Conservation (phyloP, 2,329 filamentous ascomycete genomes). For the Elsinoe batatas region DNA sequence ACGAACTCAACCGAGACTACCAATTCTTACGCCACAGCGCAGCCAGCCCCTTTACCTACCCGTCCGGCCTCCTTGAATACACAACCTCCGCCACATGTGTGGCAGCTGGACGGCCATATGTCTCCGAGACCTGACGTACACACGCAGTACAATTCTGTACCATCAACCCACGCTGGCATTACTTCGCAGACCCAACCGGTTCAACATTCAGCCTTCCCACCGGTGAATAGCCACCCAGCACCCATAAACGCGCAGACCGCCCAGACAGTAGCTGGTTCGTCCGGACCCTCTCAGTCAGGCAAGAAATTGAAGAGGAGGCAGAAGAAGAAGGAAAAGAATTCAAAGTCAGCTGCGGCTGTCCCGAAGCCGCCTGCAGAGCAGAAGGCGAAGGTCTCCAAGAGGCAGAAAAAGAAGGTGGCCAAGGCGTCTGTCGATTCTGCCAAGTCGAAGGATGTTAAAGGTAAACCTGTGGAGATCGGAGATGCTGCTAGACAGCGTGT, state of each 20-base stretch:
- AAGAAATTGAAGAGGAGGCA: slow-evolving; percentile 7
- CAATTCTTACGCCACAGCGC: neutral
- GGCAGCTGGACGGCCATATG: no score
- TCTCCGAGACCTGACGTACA: no score
- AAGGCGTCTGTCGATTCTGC: no score
- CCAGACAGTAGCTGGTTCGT: neutral
- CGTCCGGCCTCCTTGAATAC: neutral
- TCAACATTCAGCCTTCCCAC: neutral
- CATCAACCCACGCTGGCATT: neutral
- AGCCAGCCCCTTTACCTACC: neutral
- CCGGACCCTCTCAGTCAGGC: neutral
- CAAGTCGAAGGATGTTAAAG: no score
- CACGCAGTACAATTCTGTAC: neutral
- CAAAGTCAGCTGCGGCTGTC: neutral
- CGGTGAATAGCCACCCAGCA: neutral
- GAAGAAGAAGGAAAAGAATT: slow-evolving; percentile 1
- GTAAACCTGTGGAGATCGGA: neutral
- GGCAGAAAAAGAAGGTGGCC: no score
- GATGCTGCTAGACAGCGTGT: neutral
- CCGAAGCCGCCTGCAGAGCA: neutral
- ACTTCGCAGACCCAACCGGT: neutral
- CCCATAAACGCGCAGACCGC: neutral
- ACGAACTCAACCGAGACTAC: neutral
- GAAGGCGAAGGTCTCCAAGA: no score
- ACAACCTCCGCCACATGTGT: no score